Evolutionary conservation across 2,329 filamentous ascomycete species (phyloP).

Genomic region (Verticillium nonalfalfae): DNA sequence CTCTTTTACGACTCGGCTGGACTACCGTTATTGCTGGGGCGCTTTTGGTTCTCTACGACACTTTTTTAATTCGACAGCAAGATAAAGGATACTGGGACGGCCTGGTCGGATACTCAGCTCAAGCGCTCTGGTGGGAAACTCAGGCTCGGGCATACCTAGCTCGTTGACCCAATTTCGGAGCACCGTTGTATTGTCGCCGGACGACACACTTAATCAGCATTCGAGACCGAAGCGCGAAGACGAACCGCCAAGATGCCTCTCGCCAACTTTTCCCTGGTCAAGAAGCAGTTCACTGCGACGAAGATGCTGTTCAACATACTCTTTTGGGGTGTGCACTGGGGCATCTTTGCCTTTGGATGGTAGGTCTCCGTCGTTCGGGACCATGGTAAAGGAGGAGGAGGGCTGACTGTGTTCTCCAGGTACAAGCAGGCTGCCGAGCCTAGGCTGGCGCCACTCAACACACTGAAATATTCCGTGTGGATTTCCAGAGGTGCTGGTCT

Average conservation of each 20-base stretch:
- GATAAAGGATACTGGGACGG: conserved; percentile 5
- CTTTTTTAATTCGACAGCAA: conserved; percentile 8
- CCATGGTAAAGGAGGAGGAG: neutral
- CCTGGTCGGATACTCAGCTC: neutral
- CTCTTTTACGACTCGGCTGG: conserved; percentile 21
- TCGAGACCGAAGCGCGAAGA: conserved; percentile 11
- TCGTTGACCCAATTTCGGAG: conserved; percentile 1
- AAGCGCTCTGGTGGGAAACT: neutral
- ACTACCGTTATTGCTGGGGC: conserved; percentile 18
- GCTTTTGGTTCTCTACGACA: conserved; percentile 15
- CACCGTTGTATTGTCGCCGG: conserved; percentile 41
- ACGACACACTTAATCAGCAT: conserved; percentile 44
- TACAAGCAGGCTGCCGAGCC: conserved; percentile 66
- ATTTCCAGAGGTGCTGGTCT: conserved; percentile 90
- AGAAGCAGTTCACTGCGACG: conserved; percentile 59
- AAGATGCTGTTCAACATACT: conserved; percentile 76
- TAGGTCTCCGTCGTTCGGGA: conserved; percentile 34
- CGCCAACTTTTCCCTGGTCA: conserved; percentile 27
- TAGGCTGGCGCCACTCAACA: conserved; percentile 72
- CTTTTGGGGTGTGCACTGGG: conserved; percentile 75
- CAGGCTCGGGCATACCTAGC: neutral
- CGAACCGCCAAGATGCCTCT: conserved; percentile 20
- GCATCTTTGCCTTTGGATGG: conserved; percentile 81
- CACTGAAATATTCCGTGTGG: conserved; percentile 85
- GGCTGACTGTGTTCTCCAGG: conserved; percentile 43